Evolutionary conservation across 1,284 basidiomycete genomes (phyloP).

Genomic region (Gymnopus androsaceus): DNA sequence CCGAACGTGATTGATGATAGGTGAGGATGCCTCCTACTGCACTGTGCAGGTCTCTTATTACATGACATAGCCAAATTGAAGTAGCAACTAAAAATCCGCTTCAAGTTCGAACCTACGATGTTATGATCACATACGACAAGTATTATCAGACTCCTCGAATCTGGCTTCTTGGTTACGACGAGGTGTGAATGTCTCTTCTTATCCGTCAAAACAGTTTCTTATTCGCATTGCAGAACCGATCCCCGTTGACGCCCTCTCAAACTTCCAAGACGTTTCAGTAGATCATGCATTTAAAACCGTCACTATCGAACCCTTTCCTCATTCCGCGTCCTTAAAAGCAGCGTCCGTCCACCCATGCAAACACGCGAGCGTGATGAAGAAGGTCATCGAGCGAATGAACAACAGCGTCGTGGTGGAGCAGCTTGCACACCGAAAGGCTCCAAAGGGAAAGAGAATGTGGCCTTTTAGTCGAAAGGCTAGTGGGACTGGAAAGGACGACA

Average conservation of each 20-base stretch:
- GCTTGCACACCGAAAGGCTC: constrained; percentile 55
- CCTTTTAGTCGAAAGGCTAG: constrained; percentile 75
- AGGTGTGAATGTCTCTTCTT: constrained; percentile 57
- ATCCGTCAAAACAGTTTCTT: not conserved
- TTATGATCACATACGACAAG: constrained; percentile 99
- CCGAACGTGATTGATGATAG: constrained; percentile 39
- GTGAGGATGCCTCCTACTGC: constrained; percentile 27
- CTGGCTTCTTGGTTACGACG: constrained; percentile 94
- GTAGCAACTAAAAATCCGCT: constrained; percentile 81
- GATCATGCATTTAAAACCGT: constrained; percentile 99
- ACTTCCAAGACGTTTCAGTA: constrained; percentile 95
- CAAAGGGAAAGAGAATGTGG: constrained; percentile 79
- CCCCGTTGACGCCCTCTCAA: constrained; percentile 82
- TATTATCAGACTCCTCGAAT: constrained; percentile 96
- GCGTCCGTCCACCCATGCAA: constrained; percentile 98
- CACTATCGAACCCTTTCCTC: constrained; percentile 97
- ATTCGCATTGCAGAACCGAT: constrained; percentile 66
- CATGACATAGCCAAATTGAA: constrained; percentile 51
- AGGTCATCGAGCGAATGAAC: constrained; percentile 99
- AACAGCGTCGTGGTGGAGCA: constrained; percentile 81
- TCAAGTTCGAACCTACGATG: constrained; percentile 97
- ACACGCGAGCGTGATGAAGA: constrained; percentile 99
- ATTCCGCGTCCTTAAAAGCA: constrained; percentile 80
- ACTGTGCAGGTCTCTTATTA: not conserved
- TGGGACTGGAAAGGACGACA: constrained; percentile 51